Percentiles rank a stretch among this genome's conserved stretches.
These are phyloP conservation scores for Fonsecaea monophora DNA, from an alignment of 2,329 filamentous ascomycete genomes.

Conservation along the genomic window DNA sequence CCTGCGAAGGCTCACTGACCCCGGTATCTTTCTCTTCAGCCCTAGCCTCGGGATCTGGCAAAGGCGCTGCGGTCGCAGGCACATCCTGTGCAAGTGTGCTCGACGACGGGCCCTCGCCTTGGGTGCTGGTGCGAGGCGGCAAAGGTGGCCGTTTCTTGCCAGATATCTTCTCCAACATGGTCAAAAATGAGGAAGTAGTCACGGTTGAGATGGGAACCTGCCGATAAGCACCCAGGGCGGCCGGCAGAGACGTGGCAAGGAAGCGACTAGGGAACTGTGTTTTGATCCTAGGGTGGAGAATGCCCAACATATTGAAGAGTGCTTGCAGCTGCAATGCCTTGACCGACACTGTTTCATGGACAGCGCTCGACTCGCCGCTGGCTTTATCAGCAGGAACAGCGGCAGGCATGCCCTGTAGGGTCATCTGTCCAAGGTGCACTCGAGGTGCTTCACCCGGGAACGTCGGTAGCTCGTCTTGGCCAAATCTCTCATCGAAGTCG, in stretches of 20 bases:
- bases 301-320: conserved; percentile 60
- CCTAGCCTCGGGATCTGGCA: conserved; percentile 66
- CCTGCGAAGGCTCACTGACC: conserved; percentile 51
- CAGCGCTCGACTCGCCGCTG: conserved; percentile 28
- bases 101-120: conserved; percentile 41
- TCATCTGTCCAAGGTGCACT: conserved; percentile 40
- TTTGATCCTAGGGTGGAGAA: conserved; percentile 66
- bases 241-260: conserved; percentile 68
- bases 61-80: conserved; percentile 37
- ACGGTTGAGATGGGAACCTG: conserved; percentile 60
- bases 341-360: conserved; percentile 47
- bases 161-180: conserved; percentile 64
- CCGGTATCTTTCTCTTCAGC: conserved; percentile 57
- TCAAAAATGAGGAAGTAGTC: conserved; percentile 63
- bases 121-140: conserved; percentile 60
- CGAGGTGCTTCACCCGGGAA: conserved; percentile 41
- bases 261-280: conserved; percentile 70
- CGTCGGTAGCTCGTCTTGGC: conserved; percentile 35
- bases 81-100: conserved; percentile 40
- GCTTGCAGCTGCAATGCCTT: conserved; percentile 57
- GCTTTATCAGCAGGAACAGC: conserved; percentile 1
- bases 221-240: conserved; percentile 66
- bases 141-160: conserved; percentile 65
- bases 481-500: conserved; percentile 48
- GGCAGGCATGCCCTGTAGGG: conserved; percentile 38